These are phyloP conservation scores for Trypanosoma conorhini DNA, from an alignment of 208 protist species.

Conservation along the genomic window DNA sequence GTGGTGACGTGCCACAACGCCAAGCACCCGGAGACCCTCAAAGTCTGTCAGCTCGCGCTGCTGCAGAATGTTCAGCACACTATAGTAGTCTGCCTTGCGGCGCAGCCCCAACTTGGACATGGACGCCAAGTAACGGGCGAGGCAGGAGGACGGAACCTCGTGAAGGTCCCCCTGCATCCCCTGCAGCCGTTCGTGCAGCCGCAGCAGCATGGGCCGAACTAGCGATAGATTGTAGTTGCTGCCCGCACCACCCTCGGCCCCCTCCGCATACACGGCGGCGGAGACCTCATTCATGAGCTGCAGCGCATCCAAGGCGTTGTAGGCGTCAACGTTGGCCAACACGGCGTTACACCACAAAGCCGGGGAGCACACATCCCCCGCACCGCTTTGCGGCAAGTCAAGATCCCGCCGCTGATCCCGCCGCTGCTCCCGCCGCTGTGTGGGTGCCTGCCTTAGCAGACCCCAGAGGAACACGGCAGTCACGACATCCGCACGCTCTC, in stretches of 20 bases:
- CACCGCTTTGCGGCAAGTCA: background rate
- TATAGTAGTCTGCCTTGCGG: conserved; percentile 40
- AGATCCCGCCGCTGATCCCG: background rate
- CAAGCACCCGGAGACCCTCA: conserved; percentile 47
- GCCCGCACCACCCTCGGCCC: conserved; percentile 13
- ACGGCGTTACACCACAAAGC: conserved; percentile 17
- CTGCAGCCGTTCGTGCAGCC: conserved; percentile 22
- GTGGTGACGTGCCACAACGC: conserved; percentile 58
- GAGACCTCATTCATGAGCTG: conserved; percentile 57
- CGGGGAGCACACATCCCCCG: background rate
- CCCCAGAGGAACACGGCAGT: conserved; percentile 34
- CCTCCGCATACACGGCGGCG: conserved; percentile 23
- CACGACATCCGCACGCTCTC: conserved; percentile 40
- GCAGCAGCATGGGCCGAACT: conserved; percentile 3
- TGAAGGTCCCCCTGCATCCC: background rate
- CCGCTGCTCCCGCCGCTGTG: background rate
- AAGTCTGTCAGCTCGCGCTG: conserved; percentile 37
- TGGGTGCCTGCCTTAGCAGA: conserved; percentile 22
- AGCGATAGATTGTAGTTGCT: conserved; percentile 6
- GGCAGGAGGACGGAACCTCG: conserved; percentile 32
- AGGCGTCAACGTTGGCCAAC: conserved; percentile 6
- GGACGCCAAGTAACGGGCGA: conserved; percentile 59
- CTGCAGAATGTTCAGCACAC: conserved; percentile 36
- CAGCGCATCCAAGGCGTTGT: conserved; percentile 39
- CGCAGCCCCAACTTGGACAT: conserved; percentile 54